Conservation (phyloP, 2,329 filamentous ascomycete species). For the Zymoseptoria ardabiliae region DNA sequence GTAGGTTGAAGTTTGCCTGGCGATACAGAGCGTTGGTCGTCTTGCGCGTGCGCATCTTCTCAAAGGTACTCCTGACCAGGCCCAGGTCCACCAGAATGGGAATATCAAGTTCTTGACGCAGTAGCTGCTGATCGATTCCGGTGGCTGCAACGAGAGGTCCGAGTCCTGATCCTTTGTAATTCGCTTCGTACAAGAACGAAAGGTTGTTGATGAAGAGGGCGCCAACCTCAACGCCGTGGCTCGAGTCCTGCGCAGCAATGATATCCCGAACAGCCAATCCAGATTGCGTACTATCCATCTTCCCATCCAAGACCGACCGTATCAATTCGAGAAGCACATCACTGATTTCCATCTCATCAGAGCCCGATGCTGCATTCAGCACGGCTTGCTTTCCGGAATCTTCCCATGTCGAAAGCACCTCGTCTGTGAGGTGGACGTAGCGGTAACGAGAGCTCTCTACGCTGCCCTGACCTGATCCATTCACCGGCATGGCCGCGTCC, state of each 20-base stretch:
- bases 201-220: conserved; percentile 77
- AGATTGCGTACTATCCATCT: conserved; percentile 60
- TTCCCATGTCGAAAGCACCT: conserved; percentile 60
- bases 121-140: conserved; percentile 60
- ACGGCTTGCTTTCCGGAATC: conserved; percentile 59
- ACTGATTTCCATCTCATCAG: conserved; percentile 61
- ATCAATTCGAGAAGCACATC: conserved; percentile 80
- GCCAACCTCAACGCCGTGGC: conserved; percentile 38
- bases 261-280: conserved; percentile 69
- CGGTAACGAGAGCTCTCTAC: conserved; percentile 43
- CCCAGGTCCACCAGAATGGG: conserved; percentile 67
- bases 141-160: conserved; percentile 65
- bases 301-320: conserved; percentile 62
- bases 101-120: conserved; percentile 79
- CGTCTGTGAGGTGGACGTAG: conserved; percentile 70
- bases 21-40: conserved; percentile 90
- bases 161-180: conserved; percentile 52
- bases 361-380: conserved; percentile 56
- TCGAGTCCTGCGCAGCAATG: conserved; percentile 48
- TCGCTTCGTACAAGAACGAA: conserved; percentile 68
- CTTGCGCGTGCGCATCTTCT: conserved; percentile 74
- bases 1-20: conserved; percentile 91
- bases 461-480: conserved; percentile 7
- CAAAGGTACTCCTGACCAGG: conserved; percentile 78
- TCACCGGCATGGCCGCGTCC: conserved; percentile 7